A percentile compares a stretch with the other conserved stretches of the same genome.
phyloP scores from a whole-genome alignment of 306 rosid species.

The Prosopis cineraria region DNA sequence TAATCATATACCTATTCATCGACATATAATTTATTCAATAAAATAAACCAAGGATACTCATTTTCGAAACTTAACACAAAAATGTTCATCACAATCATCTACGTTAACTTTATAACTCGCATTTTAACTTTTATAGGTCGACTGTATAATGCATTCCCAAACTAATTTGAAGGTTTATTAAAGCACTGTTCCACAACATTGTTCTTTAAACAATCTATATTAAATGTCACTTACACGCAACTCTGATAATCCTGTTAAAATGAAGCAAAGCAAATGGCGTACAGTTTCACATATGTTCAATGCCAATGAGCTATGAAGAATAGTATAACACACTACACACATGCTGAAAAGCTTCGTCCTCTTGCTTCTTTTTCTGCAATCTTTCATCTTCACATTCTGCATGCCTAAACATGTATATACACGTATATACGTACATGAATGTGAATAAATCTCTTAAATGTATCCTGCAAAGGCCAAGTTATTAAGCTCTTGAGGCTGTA shows the following conservation, averaged over 20 bases:
- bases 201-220: conserved; percentile 29
- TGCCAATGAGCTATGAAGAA: conserved; percentile 28
- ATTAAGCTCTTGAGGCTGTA: conserved; percentile 48
- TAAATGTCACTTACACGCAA: conserved; percentile 12
- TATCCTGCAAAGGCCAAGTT: conserved; percentile 39
- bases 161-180: conserved; percentile 18
- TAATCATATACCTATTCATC: neutral
- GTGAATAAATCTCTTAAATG: conserved; percentile 8
- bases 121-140: neutral
- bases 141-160: neutral
- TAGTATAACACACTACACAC: conserved; percentile 35
- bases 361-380: conserved; percentile 4
- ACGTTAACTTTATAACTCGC: neutral
- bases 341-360: neutral
- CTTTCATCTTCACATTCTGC: conserved; percentile 26
- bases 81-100: neutral
- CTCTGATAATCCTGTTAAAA: conserved; percentile 22
- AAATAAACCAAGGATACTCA: neutral
- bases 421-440: conserved; percentile 3
- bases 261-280: conserved; percentile 3
- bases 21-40: neutral
- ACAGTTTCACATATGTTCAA: conserved; percentile 27
- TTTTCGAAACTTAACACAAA: neutral
- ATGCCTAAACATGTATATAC: neutral
- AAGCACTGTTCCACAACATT: conserved; percentile 31